phyloP scores from a whole-genome alignment of 306 rosid genomes.

The Lithocarpus polystachyus region DNA sequence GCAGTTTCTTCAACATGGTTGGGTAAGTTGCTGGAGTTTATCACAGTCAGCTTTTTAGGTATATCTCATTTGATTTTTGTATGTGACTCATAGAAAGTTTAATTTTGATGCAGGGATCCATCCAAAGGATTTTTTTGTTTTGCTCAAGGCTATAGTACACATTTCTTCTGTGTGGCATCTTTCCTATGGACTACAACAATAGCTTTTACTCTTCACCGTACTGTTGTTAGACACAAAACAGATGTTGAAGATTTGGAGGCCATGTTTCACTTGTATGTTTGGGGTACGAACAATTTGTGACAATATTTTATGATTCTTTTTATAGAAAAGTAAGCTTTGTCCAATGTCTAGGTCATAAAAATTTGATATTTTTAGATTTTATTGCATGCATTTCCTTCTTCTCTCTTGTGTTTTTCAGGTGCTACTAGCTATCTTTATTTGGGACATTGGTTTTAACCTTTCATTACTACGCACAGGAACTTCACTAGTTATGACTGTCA shows the following conservation, averaged over 20 bases:
- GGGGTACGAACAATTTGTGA: slow-evolving; percentile 64
- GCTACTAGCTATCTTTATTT: slow-evolving; percentile 11
- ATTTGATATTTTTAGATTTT: slow-evolving; percentile 7
- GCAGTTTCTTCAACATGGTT: slow-evolving; percentile 95
- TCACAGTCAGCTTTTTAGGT: slow-evolving; percentile 7
- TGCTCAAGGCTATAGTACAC: slow-evolving; percentile 86
- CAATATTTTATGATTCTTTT: neutral
- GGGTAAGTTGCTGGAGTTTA: slow-evolving; percentile 56
- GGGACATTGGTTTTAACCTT: slow-evolving; percentile 20
- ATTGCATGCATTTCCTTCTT: neutral
- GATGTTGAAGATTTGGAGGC: slow-evolving; percentile 98
- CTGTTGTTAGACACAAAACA: slow-evolving; percentile 90
- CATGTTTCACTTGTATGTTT: slow-evolving; percentile 94
- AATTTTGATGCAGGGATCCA: slow-evolving; percentile 72
- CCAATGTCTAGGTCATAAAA: slow-evolving; percentile 7
- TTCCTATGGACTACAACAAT: slow-evolving; percentile 98
- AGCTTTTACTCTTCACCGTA: slow-evolving; percentile 96
- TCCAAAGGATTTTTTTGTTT: slow-evolving; percentile 82
- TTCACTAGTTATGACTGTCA: slow-evolving; percentile 82
- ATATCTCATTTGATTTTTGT: slow-evolving; percentile 22
- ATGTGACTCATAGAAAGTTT: slow-evolving; percentile 20
- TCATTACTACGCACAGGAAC: slow-evolving; percentile 52
- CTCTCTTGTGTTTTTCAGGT: neutral
- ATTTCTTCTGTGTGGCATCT: slow-evolving; percentile 97
- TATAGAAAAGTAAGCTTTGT: slow-evolving; percentile 13